phyloP scores from a whole-genome alignment of 306 rosid genomes.

The Pyrus communis region DNA sequence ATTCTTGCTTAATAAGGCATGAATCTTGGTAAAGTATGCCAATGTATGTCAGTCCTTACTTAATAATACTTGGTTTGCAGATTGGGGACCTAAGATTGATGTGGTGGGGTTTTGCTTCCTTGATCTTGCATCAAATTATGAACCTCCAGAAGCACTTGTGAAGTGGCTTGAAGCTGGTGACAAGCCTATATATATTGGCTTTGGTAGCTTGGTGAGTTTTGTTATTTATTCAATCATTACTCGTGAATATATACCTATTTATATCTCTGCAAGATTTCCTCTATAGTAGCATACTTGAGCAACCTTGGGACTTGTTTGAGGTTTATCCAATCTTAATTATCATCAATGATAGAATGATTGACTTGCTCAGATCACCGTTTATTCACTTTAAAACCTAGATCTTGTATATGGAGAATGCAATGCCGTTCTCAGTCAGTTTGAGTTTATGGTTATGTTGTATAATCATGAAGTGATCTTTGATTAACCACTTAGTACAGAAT shows the following conservation, averaged over 20 bases:
- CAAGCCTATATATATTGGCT: conserved; percentile 83
- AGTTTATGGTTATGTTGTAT: neutral
- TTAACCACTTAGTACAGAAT: neutral
- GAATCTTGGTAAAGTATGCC: neutral
- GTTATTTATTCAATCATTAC: neutral
- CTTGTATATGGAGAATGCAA: neutral
- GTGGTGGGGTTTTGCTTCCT: conserved; percentile 99
- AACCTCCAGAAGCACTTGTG: conserved; percentile 72
- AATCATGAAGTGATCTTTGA: neutral
- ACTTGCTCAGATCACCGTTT: neutral
- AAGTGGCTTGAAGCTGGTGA: conserved; percentile 93
- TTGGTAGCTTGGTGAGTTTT: conserved; percentile 84
- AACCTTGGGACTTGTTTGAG: neutral
- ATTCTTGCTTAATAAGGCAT: neutral
- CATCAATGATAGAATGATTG: neutral
- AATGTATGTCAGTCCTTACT: conserved; percentile 1
- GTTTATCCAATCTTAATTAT: neutral
- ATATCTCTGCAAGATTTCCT: neutral
- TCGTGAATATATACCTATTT: neutral
- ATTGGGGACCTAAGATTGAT: conserved; percentile 96
- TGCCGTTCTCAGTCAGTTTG: neutral
- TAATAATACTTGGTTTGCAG: conserved; percentile 44
- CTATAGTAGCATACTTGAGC: neutral
- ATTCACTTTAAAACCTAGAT: neutral
- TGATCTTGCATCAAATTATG: conserved; percentile 93